Percentiles rank a stretch among this genome's conserved stretches.
Evolutionary conservation across 2,329 filamentous ascomycete species (phyloP).

Genomic region (Calonectria pauciramosa): DNA sequence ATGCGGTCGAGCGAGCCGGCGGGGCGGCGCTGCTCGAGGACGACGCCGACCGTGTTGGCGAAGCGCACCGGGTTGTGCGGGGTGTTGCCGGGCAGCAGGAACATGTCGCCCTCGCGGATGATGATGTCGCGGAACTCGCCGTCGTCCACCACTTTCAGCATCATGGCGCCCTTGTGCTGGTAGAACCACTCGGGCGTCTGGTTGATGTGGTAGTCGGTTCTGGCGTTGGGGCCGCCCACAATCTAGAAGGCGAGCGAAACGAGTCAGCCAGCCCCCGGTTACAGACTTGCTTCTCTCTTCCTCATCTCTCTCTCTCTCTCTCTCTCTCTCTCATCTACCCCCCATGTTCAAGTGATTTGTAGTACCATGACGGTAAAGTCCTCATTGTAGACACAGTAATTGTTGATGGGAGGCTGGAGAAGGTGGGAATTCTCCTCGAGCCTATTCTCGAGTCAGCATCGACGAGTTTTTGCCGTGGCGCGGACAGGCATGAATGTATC

Average conservation of each 20-base stretch:
- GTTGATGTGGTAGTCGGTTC: conserved; percentile 99
- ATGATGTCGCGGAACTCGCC: conserved; percentile 83
- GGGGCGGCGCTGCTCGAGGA: conserved; percentile 88
- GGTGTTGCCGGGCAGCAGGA: conserved; percentile 92
- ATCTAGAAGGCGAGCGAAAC: conserved; percentile 64
- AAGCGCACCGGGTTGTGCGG: conserved; percentile 97
- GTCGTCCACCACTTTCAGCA: conserved; percentile 89
- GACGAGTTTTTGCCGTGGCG: neutral
- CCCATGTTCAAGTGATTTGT: neutral
- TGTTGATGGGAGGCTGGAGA: conserved; percentile 94
- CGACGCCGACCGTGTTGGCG: conserved; percentile 92
- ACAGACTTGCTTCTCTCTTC: neutral
- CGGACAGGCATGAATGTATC: neutral
- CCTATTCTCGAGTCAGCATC: conserved; percentile 63
- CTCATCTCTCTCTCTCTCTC: neutral
- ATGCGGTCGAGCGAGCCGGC: conserved; percentile 79
- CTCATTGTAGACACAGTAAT: conserved; percentile 95
- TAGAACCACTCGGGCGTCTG: conserved; percentile 98
- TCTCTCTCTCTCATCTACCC: neutral
- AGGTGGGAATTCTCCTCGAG: conserved; percentile 92
- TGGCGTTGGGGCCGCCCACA: conserved; percentile 94
- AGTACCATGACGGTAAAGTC: conserved; percentile 84
- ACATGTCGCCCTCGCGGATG: conserved; percentile 94
- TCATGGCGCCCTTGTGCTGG: conserved; percentile 93
- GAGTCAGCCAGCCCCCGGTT: neutral